Percentiles rank a stretch among this genome's conserved stretches.
phyloP scores from a whole-genome alignment of 1,139 yeast genomes.

The Lodderomyces pseudojiufengensis region DNA sequence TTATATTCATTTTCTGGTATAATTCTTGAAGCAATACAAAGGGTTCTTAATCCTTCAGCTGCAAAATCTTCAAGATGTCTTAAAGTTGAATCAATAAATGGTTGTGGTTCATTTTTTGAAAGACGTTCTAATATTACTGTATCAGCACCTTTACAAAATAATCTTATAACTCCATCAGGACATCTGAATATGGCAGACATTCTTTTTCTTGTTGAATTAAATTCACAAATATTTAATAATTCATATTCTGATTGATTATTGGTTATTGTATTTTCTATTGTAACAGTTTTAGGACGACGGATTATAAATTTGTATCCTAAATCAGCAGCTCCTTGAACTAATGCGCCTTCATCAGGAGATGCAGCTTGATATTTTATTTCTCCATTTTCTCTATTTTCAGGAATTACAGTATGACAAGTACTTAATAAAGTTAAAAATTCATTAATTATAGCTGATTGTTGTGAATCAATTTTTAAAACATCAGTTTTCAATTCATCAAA shows the following conservation, averaged over 20 bases:
- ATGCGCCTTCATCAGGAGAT: slow-evolving; percentile 98
- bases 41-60: slow-evolving; percentile 89
- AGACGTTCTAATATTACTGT: slow-evolving; percentile 89
- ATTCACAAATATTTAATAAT: slow-evolving; percentile 87
- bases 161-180: slow-evolving; percentile 87
- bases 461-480: slow-evolving; percentile 33
- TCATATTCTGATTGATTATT: slow-evolving; percentile 50
- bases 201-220: slow-evolving; percentile 94
- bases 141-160: slow-evolving; percentile 97
- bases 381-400: slow-evolving; percentile 64
- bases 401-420: slow-evolving; percentile 96
- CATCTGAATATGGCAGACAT: slow-evolving; percentile 94
- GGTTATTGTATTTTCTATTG: slow-evolving; percentile 53
- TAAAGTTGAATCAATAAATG: slow-evolving; percentile 76
- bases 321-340: slow-evolving; percentile 89
- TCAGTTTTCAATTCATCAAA: slow-evolving; percentile 62
- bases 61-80: slow-evolving; percentile 96
- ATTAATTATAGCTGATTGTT: slow-evolving; percentile 65
- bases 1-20: slow-evolving; percentile 75
- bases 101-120: slow-evolving; percentile 59
- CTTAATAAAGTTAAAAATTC: slow-evolving; percentile 83
- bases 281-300: slow-evolving; percentile 81
- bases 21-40: slow-evolving; percentile 86
- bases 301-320: slow-evolving; percentile 81
- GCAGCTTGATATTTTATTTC: slow-evolving; percentile 93